Conservation (phyloP, 768 basidiomycete species). For the Macrocybe gigantea region DNA sequence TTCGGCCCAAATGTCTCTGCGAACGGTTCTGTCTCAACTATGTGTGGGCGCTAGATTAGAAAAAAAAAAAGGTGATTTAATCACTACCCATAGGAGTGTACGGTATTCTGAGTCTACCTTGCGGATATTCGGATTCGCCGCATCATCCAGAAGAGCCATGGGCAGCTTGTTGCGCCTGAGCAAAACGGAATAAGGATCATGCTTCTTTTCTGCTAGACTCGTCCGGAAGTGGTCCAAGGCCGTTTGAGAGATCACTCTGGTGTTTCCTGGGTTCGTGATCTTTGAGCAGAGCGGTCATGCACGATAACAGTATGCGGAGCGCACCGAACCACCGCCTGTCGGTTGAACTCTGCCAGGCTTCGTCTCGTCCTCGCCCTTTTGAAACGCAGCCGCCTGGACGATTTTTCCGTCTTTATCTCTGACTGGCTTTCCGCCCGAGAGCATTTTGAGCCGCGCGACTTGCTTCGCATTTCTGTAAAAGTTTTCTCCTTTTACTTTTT, state of each 20-base stretch:
- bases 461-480: slow-evolving; percentile 97
- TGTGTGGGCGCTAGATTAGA: slow-evolving; percentile 75
- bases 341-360: slow-evolving; percentile 86
- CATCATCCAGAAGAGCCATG: slow-evolving; percentile 92
- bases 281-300: slow-evolving; percentile 5
- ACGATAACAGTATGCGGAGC: slow-evolving; percentile 20
- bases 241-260: slow-evolving; percentile 95
- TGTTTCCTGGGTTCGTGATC: slow-evolving; percentile 65
- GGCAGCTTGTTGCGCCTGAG: slow-evolving; percentile 93
- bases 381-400: slow-evolving; percentile 89
- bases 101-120: slow-evolving; percentile 40
- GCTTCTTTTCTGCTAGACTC: slow-evolving; percentile 74
- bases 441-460: slow-evolving; percentile 82
- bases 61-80: too few relatives aligned
- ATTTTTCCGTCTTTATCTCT: slow-evolving; percentile 91
- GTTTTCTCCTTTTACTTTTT: slow-evolving; percentile 88
- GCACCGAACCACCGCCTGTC: slow-evolving; percentile 97
- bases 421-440: slow-evolving; percentile 87
- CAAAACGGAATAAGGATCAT: slow-evolving; percentile 95
- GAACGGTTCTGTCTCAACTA: slow-evolving; percentile 96
- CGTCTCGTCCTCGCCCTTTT: slow-evolving; percentile 90
- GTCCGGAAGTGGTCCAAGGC: slow-evolving; percentile 96
- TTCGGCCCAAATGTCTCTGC: slow-evolving; percentile 93
- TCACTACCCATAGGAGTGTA: too few relatives aligned
- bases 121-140: slow-evolving; percentile 69